These are phyloP conservation scores for Macrophomina pseudophaseolina DNA, from an alignment of 2,329 filamentous ascomycete genomes.

Conservation along the genomic window DNA sequence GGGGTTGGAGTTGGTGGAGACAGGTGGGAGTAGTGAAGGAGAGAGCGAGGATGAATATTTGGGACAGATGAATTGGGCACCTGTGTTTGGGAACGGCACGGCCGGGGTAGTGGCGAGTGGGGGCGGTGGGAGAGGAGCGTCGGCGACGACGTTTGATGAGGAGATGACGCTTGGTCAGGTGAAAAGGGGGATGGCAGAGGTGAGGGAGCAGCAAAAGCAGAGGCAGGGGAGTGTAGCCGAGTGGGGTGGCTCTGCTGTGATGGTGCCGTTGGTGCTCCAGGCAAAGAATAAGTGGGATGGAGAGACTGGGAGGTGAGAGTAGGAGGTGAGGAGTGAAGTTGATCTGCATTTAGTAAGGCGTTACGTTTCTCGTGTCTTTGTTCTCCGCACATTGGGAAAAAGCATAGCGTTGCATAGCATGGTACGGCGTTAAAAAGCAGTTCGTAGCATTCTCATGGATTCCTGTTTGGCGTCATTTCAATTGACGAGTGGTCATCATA, in stretches of 20 bases:
- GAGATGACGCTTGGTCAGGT: conserved; percentile 11
- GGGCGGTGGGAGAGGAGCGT: neutral
- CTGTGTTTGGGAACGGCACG: neutral
- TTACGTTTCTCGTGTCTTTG: neutral
- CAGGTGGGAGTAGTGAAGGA: neutral
- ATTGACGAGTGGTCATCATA: too few relatives aligned
- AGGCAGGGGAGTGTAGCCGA: neutral
- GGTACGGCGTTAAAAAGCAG: neutral
- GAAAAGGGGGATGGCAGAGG: neutral
- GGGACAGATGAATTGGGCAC: conserved; percentile 8
- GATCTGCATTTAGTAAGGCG: neutral
- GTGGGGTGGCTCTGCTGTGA: neutral
- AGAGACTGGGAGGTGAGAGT: neutral
- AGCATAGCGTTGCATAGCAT: neutral
- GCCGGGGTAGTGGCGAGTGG: neutral
- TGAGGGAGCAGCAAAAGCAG: neutral
- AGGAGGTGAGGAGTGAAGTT: neutral
- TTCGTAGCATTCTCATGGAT: too few relatives aligned
- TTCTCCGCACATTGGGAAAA: neutral
- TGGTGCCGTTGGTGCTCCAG: conserved; percentile 3
- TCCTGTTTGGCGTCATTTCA: too few relatives aligned
- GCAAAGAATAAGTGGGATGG: conserved; percentile 15
- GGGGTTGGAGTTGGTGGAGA: neutral
- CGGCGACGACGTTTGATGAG: neutral
- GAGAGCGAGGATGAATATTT: conserved; percentile 10